These are phyloP conservation scores for Fusarium temperatum DNA, from an alignment of 2,329 filamentous ascomycete species.

Conservation along the genomic window DNA sequence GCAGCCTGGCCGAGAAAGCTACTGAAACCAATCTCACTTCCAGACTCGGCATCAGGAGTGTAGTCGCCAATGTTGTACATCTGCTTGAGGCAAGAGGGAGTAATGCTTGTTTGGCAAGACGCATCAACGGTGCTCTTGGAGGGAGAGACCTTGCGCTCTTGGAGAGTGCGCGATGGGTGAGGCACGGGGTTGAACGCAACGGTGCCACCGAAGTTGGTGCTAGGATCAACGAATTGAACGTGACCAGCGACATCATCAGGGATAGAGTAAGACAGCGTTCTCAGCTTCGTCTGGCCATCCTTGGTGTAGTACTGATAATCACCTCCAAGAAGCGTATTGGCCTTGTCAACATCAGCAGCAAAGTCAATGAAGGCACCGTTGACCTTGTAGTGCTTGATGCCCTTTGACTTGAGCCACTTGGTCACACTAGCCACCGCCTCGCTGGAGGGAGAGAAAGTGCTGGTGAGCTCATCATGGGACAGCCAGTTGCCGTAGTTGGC, in stretches of 20 bases:
- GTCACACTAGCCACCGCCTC: conserved; percentile 17
- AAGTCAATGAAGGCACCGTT: conserved; percentile 25
- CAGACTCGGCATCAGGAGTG: conserved; percentile 8
- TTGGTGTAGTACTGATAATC: conserved; percentile 26
- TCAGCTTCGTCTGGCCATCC: conserved; percentile 15
- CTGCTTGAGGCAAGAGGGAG: conserved; percentile 25
- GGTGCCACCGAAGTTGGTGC: conserved; percentile 28
- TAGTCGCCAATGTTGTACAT: conserved; percentile 28
- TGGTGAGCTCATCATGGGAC: conserved; percentile 2
- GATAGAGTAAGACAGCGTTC: conserved; percentile 26
- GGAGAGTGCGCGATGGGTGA: conserved; percentile 1
- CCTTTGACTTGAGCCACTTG: conserved; percentile 25
- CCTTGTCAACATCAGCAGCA: conserved; percentile 18
- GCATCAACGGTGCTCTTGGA: conserved; percentile 23
- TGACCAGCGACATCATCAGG: conserved; percentile 3
- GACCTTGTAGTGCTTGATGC: conserved; percentile 26
- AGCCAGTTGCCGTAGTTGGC: conserved; percentile 27
- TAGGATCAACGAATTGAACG: conserved; percentile 27
- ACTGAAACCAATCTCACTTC: conserved; percentile 25
- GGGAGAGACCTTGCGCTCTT: not conserved
- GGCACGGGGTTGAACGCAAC: conserved; percentile 14
- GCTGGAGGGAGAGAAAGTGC: conserved; percentile 4
- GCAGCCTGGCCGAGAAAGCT: conserved; percentile 24
- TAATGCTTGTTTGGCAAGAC: conserved; percentile 29
- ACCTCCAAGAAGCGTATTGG: not conserved